Base-by-base conservation (phyloP, 1,139 yeast species). In the Geotrichum candidum region DNA sequence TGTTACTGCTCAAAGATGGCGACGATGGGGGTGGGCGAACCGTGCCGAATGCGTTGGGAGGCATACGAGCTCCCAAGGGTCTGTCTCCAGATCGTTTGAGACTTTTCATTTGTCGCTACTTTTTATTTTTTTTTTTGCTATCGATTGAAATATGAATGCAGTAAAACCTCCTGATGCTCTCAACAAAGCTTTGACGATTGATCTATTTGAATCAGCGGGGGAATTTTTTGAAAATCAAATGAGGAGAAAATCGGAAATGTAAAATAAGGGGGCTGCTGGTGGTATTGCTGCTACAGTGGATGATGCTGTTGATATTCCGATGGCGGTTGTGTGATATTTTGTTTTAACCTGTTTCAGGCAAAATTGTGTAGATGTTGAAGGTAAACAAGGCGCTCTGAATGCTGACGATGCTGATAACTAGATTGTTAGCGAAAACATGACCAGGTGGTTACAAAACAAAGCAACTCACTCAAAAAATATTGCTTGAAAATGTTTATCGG, bases 1-100 rank as follows among this genome's bases (percentile, higher is more conserved):
- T 41, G 15, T 15, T 41, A n/a, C 3, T 15, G 6, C 22, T 41
- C 22, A 41, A 38, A 15, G 58, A 48, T 3, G 51, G 15, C 3
- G 53, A 38, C 11, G 53, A 13, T 15, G 54, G 22, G 23, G 41
- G 15, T n/a, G 61, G 35, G 23, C 54, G 35, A 35, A 46, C 46
- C 41, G 58, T 13, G 23, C 46, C 18, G 18, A 50, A 56, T 41
- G 50, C 38, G 15, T 31, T 33, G 35, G 58, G 58, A 53, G 51
- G 56, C 38, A 45, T n/a, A 35, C 61, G 50, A 23, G 55, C 58
- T 31, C 61, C 61, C 29, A 35, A 35, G 38, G 61, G 61, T 7
- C 61, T 48, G 13, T 58, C 58, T n/a, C 53, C 58, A 9, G 58
- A 33, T 58, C 58, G 27, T n/a, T 10, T 54, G 7, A 41, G 46